phyloP scores from a whole-genome alignment of 352 stramenopile species.

The Phytopythium boreale region DNA sequence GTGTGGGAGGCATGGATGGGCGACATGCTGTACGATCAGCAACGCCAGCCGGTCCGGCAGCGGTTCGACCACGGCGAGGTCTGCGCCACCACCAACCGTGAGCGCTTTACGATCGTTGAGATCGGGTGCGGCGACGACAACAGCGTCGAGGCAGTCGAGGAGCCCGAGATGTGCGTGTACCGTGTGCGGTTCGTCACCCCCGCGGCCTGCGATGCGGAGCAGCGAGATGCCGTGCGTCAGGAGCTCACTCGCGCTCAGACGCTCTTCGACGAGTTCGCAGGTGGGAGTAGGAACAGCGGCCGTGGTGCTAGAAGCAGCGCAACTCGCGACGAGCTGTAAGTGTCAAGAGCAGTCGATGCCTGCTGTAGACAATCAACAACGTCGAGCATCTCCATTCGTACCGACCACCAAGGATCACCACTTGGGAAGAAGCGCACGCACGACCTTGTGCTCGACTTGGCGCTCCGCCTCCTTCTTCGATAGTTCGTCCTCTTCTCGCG shows the following conservation, averaged over 20 bases:
- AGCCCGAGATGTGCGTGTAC: constrained; percentile 91
- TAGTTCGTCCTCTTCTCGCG: not conserved
- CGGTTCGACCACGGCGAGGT: constrained; percentile 77
- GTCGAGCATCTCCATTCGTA: not conserved
- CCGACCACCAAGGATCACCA: not conserved
- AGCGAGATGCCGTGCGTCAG: constrained; percentile 16
- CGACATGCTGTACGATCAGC: constrained; percentile 19
- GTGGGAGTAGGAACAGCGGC: not conserved
- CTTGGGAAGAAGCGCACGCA: constrained; percentile 7
- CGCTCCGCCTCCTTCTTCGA: constrained; percentile 9
- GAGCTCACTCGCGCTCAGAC: constrained; percentile 1
- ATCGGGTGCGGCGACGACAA: constrained; percentile 76
- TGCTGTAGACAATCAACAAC: not conserved
- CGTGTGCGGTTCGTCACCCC: constrained; percentile 76
- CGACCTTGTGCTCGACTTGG: constrained; percentile 8
- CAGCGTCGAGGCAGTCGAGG: constrained; percentile 81
- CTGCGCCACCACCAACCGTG: constrained; percentile 78
- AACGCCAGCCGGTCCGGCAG: constrained; percentile 17
- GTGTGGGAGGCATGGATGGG: constrained; percentile 64
- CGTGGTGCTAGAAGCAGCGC: not conserved
- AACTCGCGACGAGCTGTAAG: constrained; percentile 19
- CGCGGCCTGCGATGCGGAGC: constrained; percentile 35
- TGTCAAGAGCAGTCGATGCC: not conserved
- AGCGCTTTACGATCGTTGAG: constrained; percentile 64
- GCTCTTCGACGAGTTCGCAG: constrained; percentile 12